A percentile compares a stretch with the other conserved stretches of the same genome.
phyloP scores from a whole-genome alignment of 2,329 filamentous ascomycete genomes.

The Cladophialophora carrionii region DNA sequence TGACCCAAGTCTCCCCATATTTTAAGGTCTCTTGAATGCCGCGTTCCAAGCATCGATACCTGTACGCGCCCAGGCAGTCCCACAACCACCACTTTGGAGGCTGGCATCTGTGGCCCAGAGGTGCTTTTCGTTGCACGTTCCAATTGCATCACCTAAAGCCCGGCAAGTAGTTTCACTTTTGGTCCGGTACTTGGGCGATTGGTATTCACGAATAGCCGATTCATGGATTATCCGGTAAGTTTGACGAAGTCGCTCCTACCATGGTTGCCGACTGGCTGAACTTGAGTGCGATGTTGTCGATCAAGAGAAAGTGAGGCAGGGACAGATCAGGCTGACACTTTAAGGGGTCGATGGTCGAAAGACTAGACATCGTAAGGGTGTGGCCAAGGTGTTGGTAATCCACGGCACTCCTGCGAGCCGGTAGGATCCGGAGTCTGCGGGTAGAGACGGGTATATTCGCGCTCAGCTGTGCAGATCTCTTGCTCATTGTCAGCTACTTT shows the following conservation, averaged over 20 bases:
- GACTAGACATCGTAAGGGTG: neutral
- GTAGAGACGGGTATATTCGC: conserved; percentile 12
- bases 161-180: neutral
- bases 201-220: no score
- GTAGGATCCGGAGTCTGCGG: conserved; percentile 2
- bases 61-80: neutral
- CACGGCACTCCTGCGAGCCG: neutral
- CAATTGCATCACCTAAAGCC: neutral
- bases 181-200: neutral
- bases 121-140: neutral
- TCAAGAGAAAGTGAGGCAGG: conserved; percentile 19
- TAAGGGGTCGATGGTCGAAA: conserved; percentile 7
- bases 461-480: neutral
- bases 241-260: neutral
- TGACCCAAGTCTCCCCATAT: neutral
- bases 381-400: neutral
- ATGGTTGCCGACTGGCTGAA: neutral
- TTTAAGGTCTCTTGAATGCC: neutral
- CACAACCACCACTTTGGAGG: neutral
- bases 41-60: neutral
- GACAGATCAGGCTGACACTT: conserved; percentile 14
- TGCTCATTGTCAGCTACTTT: neutral
- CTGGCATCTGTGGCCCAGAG: no score
- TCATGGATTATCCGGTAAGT: no score
- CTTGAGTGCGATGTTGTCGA: conserved; percentile 6